These are phyloP conservation scores for Phanerodontia chrysosporium DNA, from an alignment of 768 basidiomycete genomes.

Conservation along the genomic window DNA sequence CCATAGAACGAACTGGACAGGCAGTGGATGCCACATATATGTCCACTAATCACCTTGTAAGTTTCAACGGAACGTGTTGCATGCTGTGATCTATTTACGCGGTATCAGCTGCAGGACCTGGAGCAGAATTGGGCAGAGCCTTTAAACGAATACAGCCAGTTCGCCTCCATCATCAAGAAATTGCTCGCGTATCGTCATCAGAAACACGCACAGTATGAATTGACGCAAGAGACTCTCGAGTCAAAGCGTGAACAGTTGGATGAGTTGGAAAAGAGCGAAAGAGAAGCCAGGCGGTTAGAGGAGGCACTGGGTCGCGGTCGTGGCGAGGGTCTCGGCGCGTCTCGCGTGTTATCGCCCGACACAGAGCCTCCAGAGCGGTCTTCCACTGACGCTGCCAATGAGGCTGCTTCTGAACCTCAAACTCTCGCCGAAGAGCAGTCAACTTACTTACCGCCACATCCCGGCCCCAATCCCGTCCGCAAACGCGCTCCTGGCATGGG, in stretches of 20 bases:
- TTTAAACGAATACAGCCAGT: constrained; percentile 92
- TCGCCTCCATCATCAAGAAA: constrained; percentile 91
- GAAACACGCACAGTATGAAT: constrained; percentile 96
- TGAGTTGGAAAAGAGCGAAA: constrained; percentile 89
- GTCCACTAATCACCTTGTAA: constrained; percentile 83
- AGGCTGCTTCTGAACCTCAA: constrained; percentile 22
- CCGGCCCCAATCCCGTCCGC: constrained; percentile 68
- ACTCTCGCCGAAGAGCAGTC: constrained; percentile 35
- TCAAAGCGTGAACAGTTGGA: constrained; percentile 79
- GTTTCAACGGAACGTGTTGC: constrained; percentile 19
- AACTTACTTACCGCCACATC: constrained; percentile 67
- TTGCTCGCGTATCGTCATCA: constrained; percentile 93
- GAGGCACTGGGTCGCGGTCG: constrained; percentile 57
- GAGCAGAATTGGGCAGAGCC: constrained; percentile 96
- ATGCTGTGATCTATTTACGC: not conserved
- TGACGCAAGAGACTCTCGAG: constrained; percentile 90
- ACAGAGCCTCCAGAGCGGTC: constrained; percentile 18
- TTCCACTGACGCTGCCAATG: constrained; percentile 2
- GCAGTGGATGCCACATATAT: constrained; percentile 93
- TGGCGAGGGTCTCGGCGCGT: constrained; percentile 15
- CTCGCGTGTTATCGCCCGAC: constrained; percentile 25
- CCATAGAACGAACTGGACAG: constrained; percentile 96
- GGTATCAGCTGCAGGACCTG: constrained; percentile 77
- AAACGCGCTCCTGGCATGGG: constrained; percentile 76
- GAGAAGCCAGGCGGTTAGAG: constrained; percentile 84